A percentile compares a stretch with the other conserved stretches of the same genome.
These are phyloP conservation scores for Dacryopinax primogenitus DNA, from an alignment of 768 basidiomycete genomes.

Conservation along the genomic window DNA sequence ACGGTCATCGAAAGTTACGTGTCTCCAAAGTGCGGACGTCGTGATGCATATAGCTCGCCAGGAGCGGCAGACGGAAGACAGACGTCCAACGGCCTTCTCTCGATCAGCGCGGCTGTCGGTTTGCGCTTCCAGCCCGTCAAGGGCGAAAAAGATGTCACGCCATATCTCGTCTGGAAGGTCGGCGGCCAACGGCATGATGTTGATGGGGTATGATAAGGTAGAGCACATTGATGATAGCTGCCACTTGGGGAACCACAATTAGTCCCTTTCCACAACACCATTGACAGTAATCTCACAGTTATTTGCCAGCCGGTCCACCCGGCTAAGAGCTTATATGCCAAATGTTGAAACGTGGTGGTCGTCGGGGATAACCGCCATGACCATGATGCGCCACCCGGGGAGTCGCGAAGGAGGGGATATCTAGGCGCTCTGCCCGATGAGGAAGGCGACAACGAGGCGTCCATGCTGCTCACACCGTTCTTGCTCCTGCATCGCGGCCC, in stretches of 20 bases:
- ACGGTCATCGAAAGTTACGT: background rate
- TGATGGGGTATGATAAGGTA: background rate
- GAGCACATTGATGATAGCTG: background rate
- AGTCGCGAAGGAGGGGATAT: background rate
- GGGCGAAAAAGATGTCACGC: background rate
- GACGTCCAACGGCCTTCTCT: background rate
- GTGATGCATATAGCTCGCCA: background rate
- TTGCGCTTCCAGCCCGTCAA: background rate
- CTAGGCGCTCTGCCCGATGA: background rate
- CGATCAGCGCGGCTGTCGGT: background rate
- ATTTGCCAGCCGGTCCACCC: background rate
- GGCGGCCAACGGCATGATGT: background rate
- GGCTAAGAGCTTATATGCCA: background rate
- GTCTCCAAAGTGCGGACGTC: background rate
- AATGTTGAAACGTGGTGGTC: background rate
- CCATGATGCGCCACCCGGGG: background rate
- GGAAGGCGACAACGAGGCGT: conserved; percentile 9
- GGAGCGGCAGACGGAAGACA: background rate
- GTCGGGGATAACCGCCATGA: background rate
- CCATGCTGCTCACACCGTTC: background rate
- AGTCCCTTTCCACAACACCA: background rate
- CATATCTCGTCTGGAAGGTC: background rate
- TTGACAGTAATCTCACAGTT: background rate
- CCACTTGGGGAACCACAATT: background rate
- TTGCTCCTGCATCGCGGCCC: background rate